Conservation (phyloP, 1,284 basidiomycete species). For the Entoloma clypeatum region DNA sequence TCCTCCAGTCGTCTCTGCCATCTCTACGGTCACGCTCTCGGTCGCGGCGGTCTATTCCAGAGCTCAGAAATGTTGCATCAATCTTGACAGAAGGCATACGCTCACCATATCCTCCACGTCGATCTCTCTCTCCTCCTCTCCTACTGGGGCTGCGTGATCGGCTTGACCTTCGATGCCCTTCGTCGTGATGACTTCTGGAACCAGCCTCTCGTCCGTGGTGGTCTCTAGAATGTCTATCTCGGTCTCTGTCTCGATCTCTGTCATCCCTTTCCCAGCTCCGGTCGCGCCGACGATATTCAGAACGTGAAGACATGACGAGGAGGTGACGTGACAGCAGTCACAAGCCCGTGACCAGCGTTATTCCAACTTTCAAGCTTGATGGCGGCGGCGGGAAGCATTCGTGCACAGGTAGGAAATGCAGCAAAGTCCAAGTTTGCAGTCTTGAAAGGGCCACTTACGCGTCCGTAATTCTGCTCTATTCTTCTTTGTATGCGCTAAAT, state of each 20-base stretch:
- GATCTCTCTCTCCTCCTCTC: slow-evolving; percentile 44
- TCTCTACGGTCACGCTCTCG: slow-evolving; percentile 32
- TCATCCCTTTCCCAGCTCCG: slow-evolving; percentile 66
- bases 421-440: no score
- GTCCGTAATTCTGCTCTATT: not conserved
- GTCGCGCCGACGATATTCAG: slow-evolving; percentile 58
- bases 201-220: slow-evolving; percentile 29
- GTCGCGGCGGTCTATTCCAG: slow-evolving; percentile 20
- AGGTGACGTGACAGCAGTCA: slow-evolving; percentile 19
- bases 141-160: slow-evolving; percentile 70
- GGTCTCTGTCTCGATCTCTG: slow-evolving; percentile 40
- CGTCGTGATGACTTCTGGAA: slow-evolving; percentile 40
- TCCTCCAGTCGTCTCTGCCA: slow-evolving; percentile 36
- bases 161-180: slow-evolving; percentile 51
- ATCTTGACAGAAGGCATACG: slow-evolving; percentile 1
- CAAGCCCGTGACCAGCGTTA: slow-evolving; percentile 14
- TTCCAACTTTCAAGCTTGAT: no score
- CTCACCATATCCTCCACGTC: slow-evolving; percentile 38
- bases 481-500: not conserved
- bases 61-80: not conserved
- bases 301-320: slow-evolving; percentile 42
- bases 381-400: not conserved
- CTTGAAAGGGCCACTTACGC: no score
- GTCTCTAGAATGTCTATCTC: slow-evolving; percentile 37
- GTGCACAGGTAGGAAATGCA: no score